Evolutionary conservation across 2,329 filamentous ascomycete genomes (phyloP), one percentile per base, ranked within the genome.

Genomic region (Aureobasidium sp.): DNA sequence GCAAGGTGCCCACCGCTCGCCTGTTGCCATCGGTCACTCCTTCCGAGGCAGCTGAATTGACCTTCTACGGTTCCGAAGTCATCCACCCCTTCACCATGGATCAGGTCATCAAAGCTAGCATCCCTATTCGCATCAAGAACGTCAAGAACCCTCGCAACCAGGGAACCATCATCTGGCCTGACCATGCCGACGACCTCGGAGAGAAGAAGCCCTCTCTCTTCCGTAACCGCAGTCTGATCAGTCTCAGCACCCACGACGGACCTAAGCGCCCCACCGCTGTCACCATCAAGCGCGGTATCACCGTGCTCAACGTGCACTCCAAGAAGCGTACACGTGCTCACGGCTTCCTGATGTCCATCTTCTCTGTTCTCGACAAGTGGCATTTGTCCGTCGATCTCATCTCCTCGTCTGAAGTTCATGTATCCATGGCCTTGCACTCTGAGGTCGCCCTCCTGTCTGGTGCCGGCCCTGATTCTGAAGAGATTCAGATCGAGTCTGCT

Each of bases 1-100:
- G 88, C 68, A 95, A 94, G 75, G 90, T 95, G 42, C 92, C 93
- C 3, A 97, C 93, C 0, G 95, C 94, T n/a, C 83, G 88, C 50
- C 81, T 99, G n/a, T 82, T 99, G 48, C 78, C 87, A 11, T 87
- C 87, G 59, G 96, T 99, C 72, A 97, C 93, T 3, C 94, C 94
- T 0, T 88, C 91, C 10, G 94, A 99, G 76, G 94, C 94, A 2
- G 93, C 94, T 13, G 94, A 99, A 75, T 80, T 99, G 77, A 97
- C 94, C 27, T 82, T 81, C 66, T 82, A 82, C 66, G 80, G 80
- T 62, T 80, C 92, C 64, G 94, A 99, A 75, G 94, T 99, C 71
- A 99, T 99, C 68, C 94, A 99, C 73, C 94, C 96, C 66, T 88
- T 97, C 72, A 99, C 94, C 69, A 97, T 99, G 92, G 93, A 97